Conservation (phyloP, 176 grass and related monocot species). For the Aegilops sharonensis region DNA sequence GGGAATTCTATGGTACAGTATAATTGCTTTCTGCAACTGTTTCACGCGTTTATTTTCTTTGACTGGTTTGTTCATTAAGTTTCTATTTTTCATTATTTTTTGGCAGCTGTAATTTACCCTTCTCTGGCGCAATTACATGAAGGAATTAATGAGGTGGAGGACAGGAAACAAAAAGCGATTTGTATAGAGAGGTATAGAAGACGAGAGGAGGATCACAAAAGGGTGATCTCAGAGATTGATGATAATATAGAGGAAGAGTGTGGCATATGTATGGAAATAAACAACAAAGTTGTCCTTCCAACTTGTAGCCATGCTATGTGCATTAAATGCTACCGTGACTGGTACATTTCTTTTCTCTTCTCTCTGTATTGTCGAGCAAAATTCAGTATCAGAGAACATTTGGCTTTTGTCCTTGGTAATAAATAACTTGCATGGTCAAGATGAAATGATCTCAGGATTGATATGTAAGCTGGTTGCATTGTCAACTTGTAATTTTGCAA, state of each 20-base stretch:
- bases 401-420: neutral
- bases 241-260: slow-evolving; percentile 92
- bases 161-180: slow-evolving; percentile 70
- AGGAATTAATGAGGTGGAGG: slow-evolving; percentile 77
- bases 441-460: neutral
- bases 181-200: slow-evolving; percentile 70
- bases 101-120: slow-evolving; percentile 82
- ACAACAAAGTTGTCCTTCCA: slow-evolving; percentile 74
- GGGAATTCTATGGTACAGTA: slow-evolving; percentile 80
- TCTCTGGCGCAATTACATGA: slow-evolving; percentile 83
- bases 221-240: slow-evolving; percentile 69
- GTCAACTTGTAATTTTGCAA: neutral
- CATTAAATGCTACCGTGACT: slow-evolving; percentile 90
- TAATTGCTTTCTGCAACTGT: neutral
- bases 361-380: slow-evolving; percentile 16
- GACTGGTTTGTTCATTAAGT: slow-evolving; percentile 28
- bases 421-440: neutral
- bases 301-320: slow-evolving; percentile 90
- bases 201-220: slow-evolving; percentile 59
- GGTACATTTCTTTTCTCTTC: slow-evolving; percentile 47
- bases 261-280: slow-evolving; percentile 94
- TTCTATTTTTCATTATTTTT: neutral
- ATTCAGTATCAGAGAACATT: neutral
- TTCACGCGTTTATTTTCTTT: slow-evolving; percentile 3
- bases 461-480: neutral